phyloP scores from a whole-genome alignment of 2,329 filamentous ascomycete species.

The Aspergillus amoenus region DNA sequence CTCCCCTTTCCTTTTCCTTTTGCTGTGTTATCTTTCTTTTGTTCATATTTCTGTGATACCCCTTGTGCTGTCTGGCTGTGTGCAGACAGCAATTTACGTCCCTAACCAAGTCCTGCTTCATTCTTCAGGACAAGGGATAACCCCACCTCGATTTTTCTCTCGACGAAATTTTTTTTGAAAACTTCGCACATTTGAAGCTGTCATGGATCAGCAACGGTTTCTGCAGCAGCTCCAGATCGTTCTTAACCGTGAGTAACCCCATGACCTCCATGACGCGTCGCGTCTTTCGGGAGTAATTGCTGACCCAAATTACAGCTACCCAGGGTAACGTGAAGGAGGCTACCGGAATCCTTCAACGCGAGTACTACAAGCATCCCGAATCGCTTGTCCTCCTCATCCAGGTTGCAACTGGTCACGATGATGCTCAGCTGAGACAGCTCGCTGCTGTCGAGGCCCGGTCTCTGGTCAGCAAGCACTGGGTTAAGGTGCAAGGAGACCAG shows the following conservation, averaged over 20 bases:
- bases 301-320: constrained; percentile 61
- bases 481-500: constrained; percentile 68
- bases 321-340: constrained; percentile 87
- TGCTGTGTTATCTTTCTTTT: constrained; percentile 24
- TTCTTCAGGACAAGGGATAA: constrained; percentile 18
- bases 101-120: constrained; percentile 16
- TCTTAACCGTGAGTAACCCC: constrained; percentile 70
- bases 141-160: constrained; percentile 8
- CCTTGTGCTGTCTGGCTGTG: constrained; percentile 31
- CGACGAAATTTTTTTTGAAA: constrained; percentile 7
- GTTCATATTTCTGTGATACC: constrained; percentile 33
- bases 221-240: constrained; percentile 83
- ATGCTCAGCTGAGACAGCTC: constrained; percentile 75
- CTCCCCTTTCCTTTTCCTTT: constrained; percentile 20
- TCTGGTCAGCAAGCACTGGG: constrained; percentile 84
- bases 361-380: constrained; percentile 84
- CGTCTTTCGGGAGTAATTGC: constrained; percentile 2
- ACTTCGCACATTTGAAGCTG: constrained; percentile 18
- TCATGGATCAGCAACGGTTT: constrained; percentile 80
- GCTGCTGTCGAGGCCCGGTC: constrained; percentile 87
- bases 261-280: background rate
- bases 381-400: constrained; percentile 85
- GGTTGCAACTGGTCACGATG: constrained; percentile 76
- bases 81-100: constrained; percentile 30
- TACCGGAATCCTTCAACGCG: constrained; percentile 86